Evolutionary conservation across 768 basidiomycete genomes (phyloP), one percentile per base, ranked within the genome.

Genomic region (Lactarius indigo): DNA sequence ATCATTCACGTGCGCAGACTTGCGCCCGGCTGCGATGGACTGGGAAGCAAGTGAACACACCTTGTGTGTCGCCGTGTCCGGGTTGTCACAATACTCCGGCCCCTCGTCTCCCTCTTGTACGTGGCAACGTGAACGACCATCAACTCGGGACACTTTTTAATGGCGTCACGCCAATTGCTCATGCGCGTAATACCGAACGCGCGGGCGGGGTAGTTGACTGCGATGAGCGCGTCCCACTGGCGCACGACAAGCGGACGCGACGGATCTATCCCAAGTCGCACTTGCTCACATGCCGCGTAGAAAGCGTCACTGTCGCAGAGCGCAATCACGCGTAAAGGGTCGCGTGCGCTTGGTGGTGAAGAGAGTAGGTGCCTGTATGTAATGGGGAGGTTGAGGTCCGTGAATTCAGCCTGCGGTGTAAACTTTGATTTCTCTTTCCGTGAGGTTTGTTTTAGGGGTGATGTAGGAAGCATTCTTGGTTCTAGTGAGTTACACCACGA

Each of bases 181-280:
- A 94, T 92, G 56, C 96, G 80, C n/a, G 93, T 92, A 72, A 99
- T 96, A 5, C 96, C 96, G 74, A 84, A 98, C 73, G 87, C 87
- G 69, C 97, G 85, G 0, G 97, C 96, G 5, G 95, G 89, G 74
- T 99, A 98, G 77, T 96, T 98, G 69, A 98, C 90, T 0, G 97
- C 97, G 65, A 99, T 98, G 61, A 96, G 74, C 18, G 86, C 81
- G 55, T 91, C 85, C 95, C 95, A 96, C 70, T 96, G 94, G 54
- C 89, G 82, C 7, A 94, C 93, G 6, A 93, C 91, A 13, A 96
- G 80, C 0, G 94, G 93, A 1, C 76, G 70, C 73, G 82, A 81
- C 50, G 83, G 82, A 59, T 84, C 80, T 55, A 92, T 79, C 0
- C 84, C 85, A 0, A 96, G 84, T 33, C 94, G 82, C 61, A 92